Base-by-base conservation (phyloP, 768 basidiomycete species). In the Sarcodon sp. region DNA sequence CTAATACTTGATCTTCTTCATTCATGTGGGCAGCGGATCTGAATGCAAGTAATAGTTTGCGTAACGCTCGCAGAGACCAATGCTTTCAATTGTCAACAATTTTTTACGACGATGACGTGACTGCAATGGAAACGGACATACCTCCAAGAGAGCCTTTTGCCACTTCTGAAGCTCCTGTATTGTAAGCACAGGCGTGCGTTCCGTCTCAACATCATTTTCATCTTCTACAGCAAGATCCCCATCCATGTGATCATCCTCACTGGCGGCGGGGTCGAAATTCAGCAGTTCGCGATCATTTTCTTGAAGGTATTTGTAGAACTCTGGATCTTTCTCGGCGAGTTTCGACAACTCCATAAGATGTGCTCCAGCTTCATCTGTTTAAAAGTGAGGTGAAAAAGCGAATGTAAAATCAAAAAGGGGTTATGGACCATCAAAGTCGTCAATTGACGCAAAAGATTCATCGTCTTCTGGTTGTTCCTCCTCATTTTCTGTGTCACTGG, bases 281-380 rank as follows among this genome's bases (percentile, higher is more conserved):
- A 99, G 71, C n/a, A 98, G 69, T 48, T 91, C 92, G 50, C 72
- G 69, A 64, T 99, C 96, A 59, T 99, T 92, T 65, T 98, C 89
- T 67, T 93, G 84, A 2, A 99, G 72, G 61, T 93, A 99, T 66
- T 93, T 90, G 82, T 79, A 99, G 68, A 98, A 99, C 59, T 96
- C 94, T n/a, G 94, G 94, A 63, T 99, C 94, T 61, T 90, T 91
- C 64, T 94, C 86, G 1, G 88, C 88, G 34, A 99, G 76, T 59
- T 87, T 82, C 35, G 87, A 81, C 11, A 99, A 75, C 48, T 94
- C 87, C 41, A 80, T 64, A 51, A 90, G 67, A 69, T 97, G 94
- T 4, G 70, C 64, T 46, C 70, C 69, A 18, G 83, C 88, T 48
- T 87, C 84, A 47, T 83, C 86, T 82, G 60, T 35, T 31, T 38